Conservation (phyloP, 495 filamentous ascomycete genomes). For the Paragyromitra xinjiangensis region DNA sequence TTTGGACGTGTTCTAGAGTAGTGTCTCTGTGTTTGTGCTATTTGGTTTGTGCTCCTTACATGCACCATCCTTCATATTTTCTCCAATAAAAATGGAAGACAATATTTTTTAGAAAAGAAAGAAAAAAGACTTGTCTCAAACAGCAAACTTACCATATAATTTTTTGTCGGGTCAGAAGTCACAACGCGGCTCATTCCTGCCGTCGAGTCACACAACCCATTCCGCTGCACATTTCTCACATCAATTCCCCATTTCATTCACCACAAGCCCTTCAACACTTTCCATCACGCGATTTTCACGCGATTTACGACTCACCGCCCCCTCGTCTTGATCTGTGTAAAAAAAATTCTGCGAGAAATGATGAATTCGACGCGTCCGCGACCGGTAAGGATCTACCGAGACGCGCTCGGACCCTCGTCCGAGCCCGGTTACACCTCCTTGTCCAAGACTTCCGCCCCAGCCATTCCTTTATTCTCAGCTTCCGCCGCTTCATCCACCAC, state of each 20-base stretch:
- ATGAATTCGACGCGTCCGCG: conserved; percentile 54
- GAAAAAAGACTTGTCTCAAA: conserved; percentile 39
- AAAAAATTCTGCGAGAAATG: conserved; percentile 43
- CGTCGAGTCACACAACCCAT: conserved; percentile 44
- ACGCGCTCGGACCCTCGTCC: conserved; percentile 56
- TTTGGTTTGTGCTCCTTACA: conserved; percentile 53
- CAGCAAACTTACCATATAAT: conserved; percentile 51
- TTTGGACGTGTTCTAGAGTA: conserved; percentile 49
- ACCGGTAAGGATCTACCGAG: conserved; percentile 57
- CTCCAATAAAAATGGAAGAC: conserved; percentile 41
- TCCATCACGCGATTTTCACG: conserved; percentile 51
- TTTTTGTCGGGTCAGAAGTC: conserved; percentile 50
- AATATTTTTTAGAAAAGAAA: conserved; percentile 23
- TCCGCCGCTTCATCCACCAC: conserved; percentile 53
- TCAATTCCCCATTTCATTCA: conserved; percentile 36
- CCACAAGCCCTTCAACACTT: conserved; percentile 40
- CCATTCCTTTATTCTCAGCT: conserved; percentile 56
- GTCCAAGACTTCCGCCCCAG: conserved; percentile 56
- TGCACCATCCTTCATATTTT: conserved; percentile 39
- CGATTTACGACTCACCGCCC: conserved; percentile 43
- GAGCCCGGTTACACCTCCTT: conserved; percentile 53
- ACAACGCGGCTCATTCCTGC: conserved; percentile 50
- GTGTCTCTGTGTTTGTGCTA: conserved; percentile 34
- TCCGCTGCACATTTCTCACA: conserved; percentile 45
- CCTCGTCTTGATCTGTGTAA: conserved; percentile 39